phyloP scores from a whole-genome alignment of 805 yeast species.

The Nakazawaea siamensis region DNA sequence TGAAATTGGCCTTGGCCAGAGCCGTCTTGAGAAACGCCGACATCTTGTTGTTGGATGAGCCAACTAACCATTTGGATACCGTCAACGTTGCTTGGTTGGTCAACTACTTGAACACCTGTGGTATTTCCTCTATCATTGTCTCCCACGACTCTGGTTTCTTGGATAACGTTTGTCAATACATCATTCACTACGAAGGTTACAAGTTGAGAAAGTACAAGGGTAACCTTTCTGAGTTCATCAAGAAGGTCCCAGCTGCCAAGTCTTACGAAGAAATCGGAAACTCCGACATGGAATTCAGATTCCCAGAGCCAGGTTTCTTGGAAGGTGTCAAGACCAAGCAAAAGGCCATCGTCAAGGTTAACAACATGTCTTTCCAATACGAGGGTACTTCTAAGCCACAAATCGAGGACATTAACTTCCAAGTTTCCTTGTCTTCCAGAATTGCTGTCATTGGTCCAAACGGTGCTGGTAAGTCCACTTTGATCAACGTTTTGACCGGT shows the following conservation, averaged over 20 bases:
- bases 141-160: conserved; percentile 99
- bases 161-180: conserved; percentile 95
- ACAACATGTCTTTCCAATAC: conserved; percentile 97
- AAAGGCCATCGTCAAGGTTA: conserved; percentile 98
- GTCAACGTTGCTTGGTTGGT: conserved; percentile 99
- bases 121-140: conserved; percentile 96
- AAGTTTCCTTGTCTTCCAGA: conserved; percentile 98
- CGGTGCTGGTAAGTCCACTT: conserved; percentile 99
- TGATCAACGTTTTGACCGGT: conserved; percentile 98
- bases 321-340: conserved; percentile 99
- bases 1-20: conserved; percentile 98
- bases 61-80: conserved; percentile 99
- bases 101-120: conserved; percentile 98
- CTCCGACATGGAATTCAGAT: conserved; percentile 89
- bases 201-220: conserved; percentile 99
- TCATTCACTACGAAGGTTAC: conserved; percentile 99
- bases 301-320: conserved; percentile 99
- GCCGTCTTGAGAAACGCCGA: conserved; percentile 98
- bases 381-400: conserved; percentile 98
- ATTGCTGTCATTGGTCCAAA: conserved; percentile 99
- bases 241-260: conserved; percentile 98
- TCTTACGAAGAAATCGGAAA: conserved; percentile 98
- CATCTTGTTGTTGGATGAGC: conserved; percentile 96
- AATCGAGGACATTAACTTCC: conserved; percentile 86
- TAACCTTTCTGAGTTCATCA: conserved; percentile 97